Percentiles rank a stretch among this genome's conserved stretches.
phyloP scores from a whole-genome alignment of 2,329 filamentous ascomycete species.

The Cladosporium halotolerans region DNA sequence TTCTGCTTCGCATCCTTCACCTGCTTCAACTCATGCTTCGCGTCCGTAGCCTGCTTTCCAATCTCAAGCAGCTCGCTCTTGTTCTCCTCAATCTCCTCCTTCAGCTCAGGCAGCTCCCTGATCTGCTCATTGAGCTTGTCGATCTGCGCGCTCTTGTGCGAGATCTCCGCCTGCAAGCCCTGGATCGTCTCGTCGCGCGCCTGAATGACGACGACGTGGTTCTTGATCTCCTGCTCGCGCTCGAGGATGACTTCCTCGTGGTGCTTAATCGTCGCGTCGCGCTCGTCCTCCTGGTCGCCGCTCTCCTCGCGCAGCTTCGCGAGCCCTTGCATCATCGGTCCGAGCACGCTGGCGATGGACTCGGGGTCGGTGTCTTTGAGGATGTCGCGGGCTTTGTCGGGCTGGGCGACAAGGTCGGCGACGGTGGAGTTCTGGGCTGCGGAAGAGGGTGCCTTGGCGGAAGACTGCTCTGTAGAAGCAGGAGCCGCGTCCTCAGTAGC shows the following conservation, averaged over 20 bases:
- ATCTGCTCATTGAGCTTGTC: conserved; percentile 21
- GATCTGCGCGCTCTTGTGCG: conserved; percentile 18
- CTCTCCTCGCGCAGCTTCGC: conserved; percentile 8
- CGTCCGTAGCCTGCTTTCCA: conserved; percentile 24
- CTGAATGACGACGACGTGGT: conserved; percentile 25
- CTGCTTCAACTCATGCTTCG: conserved; percentile 25
- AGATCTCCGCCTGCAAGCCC: conserved; percentile 46
- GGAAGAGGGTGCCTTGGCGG: conserved; percentile 25
- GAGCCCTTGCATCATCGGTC: neutral
- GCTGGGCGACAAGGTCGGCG: conserved; percentile 16
- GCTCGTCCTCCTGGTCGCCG: conserved; percentile 15
- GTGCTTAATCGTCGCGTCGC: neutral
- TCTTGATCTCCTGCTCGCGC: conserved; percentile 20
- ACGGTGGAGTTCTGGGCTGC: conserved; percentile 11
- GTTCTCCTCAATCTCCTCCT: conserved; percentile 21
- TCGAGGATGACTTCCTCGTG: conserved; percentile 14
- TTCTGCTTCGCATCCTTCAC: conserved; percentile 23
- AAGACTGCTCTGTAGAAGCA: conserved; percentile 13
- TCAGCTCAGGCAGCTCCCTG: conserved; percentile 13
- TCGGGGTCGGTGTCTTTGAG: conserved; percentile 6
- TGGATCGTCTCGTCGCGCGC: conserved; percentile 69
- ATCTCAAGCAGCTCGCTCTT: conserved; percentile 22
- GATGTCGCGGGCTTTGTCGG: conserved; percentile 17
- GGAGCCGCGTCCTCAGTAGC: conserved; percentile 34
- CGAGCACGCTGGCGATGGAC: neutral